Evolutionary conservation across 1,284 basidiomycete genomes (phyloP).

Genomic region (Agroathelia rolfsii): DNA sequence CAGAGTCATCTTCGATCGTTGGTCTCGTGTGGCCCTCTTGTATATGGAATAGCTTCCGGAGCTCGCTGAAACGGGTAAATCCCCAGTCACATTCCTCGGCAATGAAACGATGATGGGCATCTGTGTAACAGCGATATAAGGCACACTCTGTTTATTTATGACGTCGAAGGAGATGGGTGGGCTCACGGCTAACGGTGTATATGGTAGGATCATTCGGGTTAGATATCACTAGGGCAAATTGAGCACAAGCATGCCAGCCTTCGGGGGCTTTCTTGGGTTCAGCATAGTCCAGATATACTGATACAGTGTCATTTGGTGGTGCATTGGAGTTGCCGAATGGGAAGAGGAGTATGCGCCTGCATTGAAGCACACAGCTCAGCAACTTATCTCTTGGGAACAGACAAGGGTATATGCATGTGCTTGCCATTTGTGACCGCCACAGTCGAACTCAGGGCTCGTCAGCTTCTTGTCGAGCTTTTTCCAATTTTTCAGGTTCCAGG

Average conservation of each 20-base stretch:
- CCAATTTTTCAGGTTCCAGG: constrained; percentile 82
- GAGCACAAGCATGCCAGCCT: constrained; percentile 99
- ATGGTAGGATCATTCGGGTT: constrained; percentile 92
- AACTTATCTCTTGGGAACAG: too few relatives aligned
- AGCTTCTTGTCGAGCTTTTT: constrained; percentile 92
- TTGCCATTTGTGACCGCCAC: constrained; percentile 96
- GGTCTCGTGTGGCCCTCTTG: constrained; percentile 84
- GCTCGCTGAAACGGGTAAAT: constrained; percentile 97
- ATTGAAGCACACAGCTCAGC: too few relatives aligned
- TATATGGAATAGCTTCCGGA: constrained; percentile 84
- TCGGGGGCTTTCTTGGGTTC: constrained; percentile 96
- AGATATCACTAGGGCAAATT: constrained; percentile 98
- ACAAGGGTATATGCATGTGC: constrained; percentile 20
- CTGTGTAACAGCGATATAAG: constrained; percentile 36
- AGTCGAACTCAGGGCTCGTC: constrained; percentile 92
- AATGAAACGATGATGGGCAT: constrained; percentile 99
- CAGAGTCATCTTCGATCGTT: constrained; percentile 93
- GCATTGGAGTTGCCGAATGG: constrained; percentile 99
- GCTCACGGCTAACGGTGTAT: constrained; percentile 93
- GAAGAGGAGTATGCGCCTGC: constrained; percentile 98
- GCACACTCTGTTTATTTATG: too few relatives aligned
- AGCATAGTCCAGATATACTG: constrained; percentile 98
- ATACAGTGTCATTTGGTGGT: constrained; percentile 98
- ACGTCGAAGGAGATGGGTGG: too few relatives aligned
- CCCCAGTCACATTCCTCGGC: constrained; percentile 99